A percentile compares a stretch with the other conserved stretches of the same genome.
phyloP scores from a whole-genome alignment of 1,139 yeast genomes.

The Candida sojae region DNA sequence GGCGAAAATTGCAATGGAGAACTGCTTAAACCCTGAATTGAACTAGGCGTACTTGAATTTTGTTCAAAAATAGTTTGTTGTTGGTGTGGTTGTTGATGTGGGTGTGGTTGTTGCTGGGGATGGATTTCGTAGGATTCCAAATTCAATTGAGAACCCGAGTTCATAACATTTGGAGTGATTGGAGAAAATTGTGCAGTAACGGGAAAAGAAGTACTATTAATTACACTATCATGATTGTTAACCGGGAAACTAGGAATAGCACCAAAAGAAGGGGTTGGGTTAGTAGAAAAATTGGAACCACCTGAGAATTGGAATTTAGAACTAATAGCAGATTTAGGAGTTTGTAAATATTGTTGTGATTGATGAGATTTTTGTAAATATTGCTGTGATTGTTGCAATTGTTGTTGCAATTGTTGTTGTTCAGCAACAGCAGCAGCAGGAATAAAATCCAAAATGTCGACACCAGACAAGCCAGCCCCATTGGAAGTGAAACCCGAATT shows the following conservation, averaged over 20 bases:
- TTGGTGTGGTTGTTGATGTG: neutral
- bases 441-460: slow-evolving; percentile 10
- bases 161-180: slow-evolving; percentile 10
- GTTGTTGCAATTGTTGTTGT: slow-evolving; percentile 2
- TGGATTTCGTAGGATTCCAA: neutral
- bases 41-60: slow-evolving; percentile 6
- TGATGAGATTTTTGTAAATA: neutral
- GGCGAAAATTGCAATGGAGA: slow-evolving; percentile 12
- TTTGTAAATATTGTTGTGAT: slow-evolving; percentile 8
- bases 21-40: slow-evolving; percentile 5
- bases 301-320: slow-evolving; percentile 10
- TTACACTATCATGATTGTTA: neutral
- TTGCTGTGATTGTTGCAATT: neutral
- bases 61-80: neutral
- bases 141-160: neutral
- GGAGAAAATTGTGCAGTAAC: slow-evolving; percentile 11
- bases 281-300: slow-evolving; percentile 8
- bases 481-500: neutral
- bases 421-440: slow-evolving; percentile 3
- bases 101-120: neutral
- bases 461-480: neutral
- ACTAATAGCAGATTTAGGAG: slow-evolving; percentile 11
- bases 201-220: neutral
- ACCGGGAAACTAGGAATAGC: slow-evolving; percentile 7
- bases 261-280: slow-evolving; percentile 9